A percentile compares a stretch with the other conserved stretches of the same genome.
Conservation (phyloP, 1,139 yeast species). For the Geotrichum carabidarum region DNA sequence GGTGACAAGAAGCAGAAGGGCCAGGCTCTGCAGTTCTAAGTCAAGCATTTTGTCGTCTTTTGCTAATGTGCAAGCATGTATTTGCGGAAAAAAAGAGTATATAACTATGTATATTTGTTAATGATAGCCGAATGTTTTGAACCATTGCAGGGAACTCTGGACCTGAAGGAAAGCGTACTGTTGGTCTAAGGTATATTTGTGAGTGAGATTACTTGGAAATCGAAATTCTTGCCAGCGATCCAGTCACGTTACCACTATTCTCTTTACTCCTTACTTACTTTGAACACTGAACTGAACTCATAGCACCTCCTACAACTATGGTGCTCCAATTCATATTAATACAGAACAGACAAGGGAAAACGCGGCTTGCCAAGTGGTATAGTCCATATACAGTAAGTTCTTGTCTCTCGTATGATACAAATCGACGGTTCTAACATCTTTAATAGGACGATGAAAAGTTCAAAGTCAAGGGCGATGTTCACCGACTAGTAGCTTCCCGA, state of each 20-base stretch:
- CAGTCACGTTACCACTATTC: conserved; percentile 2
- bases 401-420: not conserved
- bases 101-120: conserved; percentile 3
- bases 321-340: conserved; percentile 73
- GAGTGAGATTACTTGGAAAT: too few relatives aligned
- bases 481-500: conserved; percentile 71
- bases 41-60: conserved; percentile 1
- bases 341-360: conserved; percentile 89
- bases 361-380: conserved; percentile 82
- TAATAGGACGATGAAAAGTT: conserved; percentile 49
- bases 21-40: conserved; percentile 91
- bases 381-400: conserved; percentile 38
- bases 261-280: not conserved
- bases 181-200: too few relatives aligned
- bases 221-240: too few relatives aligned
- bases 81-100: not conserved
- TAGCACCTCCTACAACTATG: conserved; percentile 41
- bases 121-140: conserved; percentile 8
- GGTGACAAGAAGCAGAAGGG: conserved; percentile 99
- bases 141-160: not conserved
- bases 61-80: not conserved
- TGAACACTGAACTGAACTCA: not conserved
- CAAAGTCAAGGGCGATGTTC: conserved; percentile 59
- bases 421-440: not conserved
- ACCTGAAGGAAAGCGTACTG: too few relatives aligned